These are phyloP conservation scores for Rhizopogon vesiculosus DNA, from an alignment of 768 basidiomycete species.

Conservation along the genomic window DNA sequence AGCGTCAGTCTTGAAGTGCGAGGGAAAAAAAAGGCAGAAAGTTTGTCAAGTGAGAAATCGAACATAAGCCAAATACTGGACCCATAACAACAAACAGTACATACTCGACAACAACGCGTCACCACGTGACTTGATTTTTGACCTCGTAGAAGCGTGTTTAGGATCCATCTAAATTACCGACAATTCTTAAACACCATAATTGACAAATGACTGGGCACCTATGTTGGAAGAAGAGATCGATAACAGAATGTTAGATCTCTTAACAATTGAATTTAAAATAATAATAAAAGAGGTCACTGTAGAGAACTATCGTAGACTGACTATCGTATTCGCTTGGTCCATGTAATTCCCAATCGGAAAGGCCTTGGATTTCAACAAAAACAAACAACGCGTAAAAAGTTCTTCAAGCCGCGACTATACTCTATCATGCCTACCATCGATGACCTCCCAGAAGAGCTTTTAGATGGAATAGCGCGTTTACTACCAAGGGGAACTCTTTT, in stretches of 20 bases:
- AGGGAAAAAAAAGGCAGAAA: constrained; percentile 7
- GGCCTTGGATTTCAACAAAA: not conserved
- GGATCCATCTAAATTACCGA: too few relatives aligned
- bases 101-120: constrained; percentile 8
- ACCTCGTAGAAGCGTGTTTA: not conserved
- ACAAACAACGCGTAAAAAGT: not conserved
- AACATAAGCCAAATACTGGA: constrained; percentile 15
- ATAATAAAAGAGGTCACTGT: too few relatives aligned
- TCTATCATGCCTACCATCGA: not conserved
- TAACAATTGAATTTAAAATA: too few relatives aligned
- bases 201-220: too few relatives aligned
- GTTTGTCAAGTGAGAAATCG: constrained; percentile 2
- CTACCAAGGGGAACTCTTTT: not conserved
- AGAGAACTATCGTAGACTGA: too few relatives aligned
- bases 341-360: not conserved
- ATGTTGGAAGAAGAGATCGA: too few relatives aligned
- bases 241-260: too few relatives aligned
- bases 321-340: too few relatives aligned
- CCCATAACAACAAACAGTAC: constrained; percentile 21
- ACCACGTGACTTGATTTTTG: constrained; percentile 17
- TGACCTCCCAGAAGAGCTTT: constrained; percentile 4
- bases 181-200: too few relatives aligned
- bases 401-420: not conserved
- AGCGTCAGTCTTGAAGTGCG: constrained; percentile 16
- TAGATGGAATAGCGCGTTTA: not conserved